A percentile compares a stretch with the other conserved stretches of the same genome.
phyloP scores from a whole-genome alignment of 2,329 filamentous ascomycete species.

The Helminthosporium solani region DNA sequence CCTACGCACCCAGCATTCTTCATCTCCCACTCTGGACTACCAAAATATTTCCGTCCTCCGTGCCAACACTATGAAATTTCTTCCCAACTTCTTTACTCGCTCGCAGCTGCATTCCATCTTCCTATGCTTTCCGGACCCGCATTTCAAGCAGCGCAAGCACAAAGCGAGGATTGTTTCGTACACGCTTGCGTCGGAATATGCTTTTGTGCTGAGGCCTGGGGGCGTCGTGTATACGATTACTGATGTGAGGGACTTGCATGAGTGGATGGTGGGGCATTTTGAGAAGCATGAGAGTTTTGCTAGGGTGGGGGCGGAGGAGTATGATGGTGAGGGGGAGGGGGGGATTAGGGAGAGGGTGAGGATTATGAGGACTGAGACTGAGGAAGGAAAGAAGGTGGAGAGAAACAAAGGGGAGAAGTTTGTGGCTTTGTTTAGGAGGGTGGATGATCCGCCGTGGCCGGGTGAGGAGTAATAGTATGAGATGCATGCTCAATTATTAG shows the following conservation, averaged over 20 bases:
- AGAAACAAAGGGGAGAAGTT: conserved; percentile 89
- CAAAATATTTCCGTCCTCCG: conserved; percentile 88
- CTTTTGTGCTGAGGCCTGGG: conserved; percentile 78
- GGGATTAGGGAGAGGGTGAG: conserved; percentile 69
- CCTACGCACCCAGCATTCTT: conserved; percentile 65
- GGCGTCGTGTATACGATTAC: conserved; percentile 95
- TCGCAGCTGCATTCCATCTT: conserved; percentile 86
- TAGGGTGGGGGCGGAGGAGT: conserved; percentile 62
- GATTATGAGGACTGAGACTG: conserved; percentile 80
- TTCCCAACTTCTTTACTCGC: conserved; percentile 93
- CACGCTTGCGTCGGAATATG: conserved; percentile 89
- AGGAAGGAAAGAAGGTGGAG: conserved; percentile 95
- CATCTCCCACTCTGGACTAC: conserved; percentile 54
- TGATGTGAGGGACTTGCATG: conserved; percentile 89
- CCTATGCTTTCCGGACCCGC: conserved; percentile 96
- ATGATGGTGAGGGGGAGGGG: conserved; percentile 66
- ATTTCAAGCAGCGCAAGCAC: conserved; percentile 97
- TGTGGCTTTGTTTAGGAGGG: conserved; percentile 80
- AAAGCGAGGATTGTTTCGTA: conserved; percentile 92
- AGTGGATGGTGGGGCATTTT: conserved; percentile 91
- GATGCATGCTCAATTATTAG: too few relatives aligned
- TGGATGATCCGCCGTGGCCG: conserved; percentile 77
- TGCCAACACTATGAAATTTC: conserved; percentile 97
- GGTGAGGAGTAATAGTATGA: conserved; percentile 7
- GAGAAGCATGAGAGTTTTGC: conserved; percentile 76